A percentile compares a stretch with the other conserved stretches of the same genome.
These are phyloP conservation scores for Epicoccum nigrum DNA, from an alignment of 2,329 filamentous ascomycete genomes.

Conservation along the genomic window DNA sequence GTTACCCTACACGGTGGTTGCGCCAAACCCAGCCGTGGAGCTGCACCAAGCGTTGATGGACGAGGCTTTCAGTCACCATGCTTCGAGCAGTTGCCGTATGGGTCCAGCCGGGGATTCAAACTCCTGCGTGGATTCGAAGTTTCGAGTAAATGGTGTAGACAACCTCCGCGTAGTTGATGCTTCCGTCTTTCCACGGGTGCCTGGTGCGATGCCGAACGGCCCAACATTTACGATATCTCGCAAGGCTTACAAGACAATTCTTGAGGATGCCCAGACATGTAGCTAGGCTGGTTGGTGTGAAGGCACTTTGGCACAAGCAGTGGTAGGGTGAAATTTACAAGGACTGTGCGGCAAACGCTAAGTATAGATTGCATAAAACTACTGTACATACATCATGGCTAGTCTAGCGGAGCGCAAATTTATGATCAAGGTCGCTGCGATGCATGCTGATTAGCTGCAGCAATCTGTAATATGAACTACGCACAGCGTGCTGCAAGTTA, in stretches of 20 bases:
- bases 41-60: constrained; percentile 6
- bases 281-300: no score
- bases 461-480: no score
- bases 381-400: no score
- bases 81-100: constrained; percentile 15
- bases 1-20: constrained; percentile 1
- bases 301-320: no score
- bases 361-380: no score
- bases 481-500: no score
- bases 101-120: constrained; percentile 7
- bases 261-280: no score
- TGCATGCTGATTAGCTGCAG: no score
- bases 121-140: constrained; percentile 21
- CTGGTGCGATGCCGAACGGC: constrained; percentile 15
- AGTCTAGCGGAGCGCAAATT: no score
- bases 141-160: constrained; percentile 38
- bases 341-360: no score
- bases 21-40: constrained; percentile 2
- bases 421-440: no score
- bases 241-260: constrained; percentile 16
- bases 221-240: constrained; percentile 17
- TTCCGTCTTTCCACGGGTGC: constrained; percentile 60
- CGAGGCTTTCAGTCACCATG: constrained; percentile 22
- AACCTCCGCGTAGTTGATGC: constrained; percentile 67
- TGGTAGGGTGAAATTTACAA: no score